A percentile compares a stretch with the other conserved stretches of the same genome.
phyloP scores from a whole-genome alignment of 2,329 filamentous ascomycete species.

The Clarireedia paspali region DNA sequence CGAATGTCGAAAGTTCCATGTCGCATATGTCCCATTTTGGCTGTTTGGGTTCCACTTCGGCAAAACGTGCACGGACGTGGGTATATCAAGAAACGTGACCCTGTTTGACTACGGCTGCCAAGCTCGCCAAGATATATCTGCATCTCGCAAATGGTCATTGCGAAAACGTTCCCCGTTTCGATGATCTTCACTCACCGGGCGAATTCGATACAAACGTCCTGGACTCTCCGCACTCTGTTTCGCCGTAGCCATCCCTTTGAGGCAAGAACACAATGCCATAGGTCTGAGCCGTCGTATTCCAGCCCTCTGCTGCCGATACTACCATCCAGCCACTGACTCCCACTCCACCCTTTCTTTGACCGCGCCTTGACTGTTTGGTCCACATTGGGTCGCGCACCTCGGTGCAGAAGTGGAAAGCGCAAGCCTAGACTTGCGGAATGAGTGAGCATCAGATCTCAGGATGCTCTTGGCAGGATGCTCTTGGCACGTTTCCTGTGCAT shows the following conservation, averaged over 20 bases:
- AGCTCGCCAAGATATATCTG: slow-evolving; percentile 1
- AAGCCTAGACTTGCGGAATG: not conserved
- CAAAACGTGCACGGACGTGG: slow-evolving; percentile 7
- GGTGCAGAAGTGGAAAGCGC: not conserved
- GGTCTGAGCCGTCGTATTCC: not conserved
- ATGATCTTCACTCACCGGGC: not conserved
- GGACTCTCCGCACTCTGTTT: slow-evolving; percentile 4
- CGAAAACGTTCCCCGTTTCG: slow-evolving; percentile 6
- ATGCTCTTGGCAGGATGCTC: slow-evolving; percentile 11
- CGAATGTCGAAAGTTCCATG: not conserved
- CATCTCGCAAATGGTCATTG: not conserved
- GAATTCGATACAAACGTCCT: not conserved
- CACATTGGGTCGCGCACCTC: not conserved
- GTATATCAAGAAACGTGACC: not conserved
- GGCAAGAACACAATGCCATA: not conserved
- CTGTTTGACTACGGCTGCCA: slow-evolving; percentile 8
- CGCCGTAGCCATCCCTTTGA: not conserved
- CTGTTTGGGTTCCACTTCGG: not conserved
- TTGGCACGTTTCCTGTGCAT: not conserved
- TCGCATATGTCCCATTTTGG: not conserved
- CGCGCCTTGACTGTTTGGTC: not conserved
- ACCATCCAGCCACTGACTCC: not conserved
- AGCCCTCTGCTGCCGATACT: not conserved
- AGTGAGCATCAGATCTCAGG: slow-evolving; percentile 5
- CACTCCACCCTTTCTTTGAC: not conserved